phyloP scores from a whole-genome alignment of 495 filamentous ascomycete genomes.

The Penicillium coffeae region DNA sequence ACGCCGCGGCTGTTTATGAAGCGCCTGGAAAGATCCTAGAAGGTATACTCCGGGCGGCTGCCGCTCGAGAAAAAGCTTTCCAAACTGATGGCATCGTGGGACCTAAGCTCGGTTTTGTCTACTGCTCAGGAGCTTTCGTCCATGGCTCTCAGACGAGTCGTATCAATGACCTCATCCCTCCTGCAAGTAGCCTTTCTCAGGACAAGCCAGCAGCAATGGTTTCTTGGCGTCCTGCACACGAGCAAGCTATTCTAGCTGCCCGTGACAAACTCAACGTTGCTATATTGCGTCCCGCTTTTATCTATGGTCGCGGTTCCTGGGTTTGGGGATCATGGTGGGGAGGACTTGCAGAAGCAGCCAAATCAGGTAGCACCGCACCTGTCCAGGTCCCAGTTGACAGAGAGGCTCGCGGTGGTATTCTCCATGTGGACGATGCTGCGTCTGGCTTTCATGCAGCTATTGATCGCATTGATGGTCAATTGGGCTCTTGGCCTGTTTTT shows the following conservation, averaged over 20 bases:
- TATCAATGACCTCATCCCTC: conserved; percentile 28
- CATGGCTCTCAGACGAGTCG: conserved; percentile 27
- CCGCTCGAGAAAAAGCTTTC: conserved; percentile 11
- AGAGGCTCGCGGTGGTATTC: conserved; percentile 14
- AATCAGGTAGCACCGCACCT: conserved; percentile 1
- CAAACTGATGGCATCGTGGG: conserved; percentile 8
- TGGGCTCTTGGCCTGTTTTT: conserved; percentile 40
- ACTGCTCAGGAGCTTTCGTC: conserved; percentile 39
- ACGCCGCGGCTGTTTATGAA: conserved; percentile 20
- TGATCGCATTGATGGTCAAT: conserved; percentile 30
- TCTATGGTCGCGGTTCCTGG: conserved; percentile 32
- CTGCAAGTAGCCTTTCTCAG: conserved; percentile 11
- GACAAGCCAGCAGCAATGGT: conserved; percentile 18
- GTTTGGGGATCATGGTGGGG: conserved; percentile 23
- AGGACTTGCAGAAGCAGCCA: conserved; percentile 20
- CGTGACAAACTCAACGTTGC: conserved; percentile 34
- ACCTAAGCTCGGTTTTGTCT: conserved; percentile 42
- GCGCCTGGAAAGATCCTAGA: conserved; percentile 16
- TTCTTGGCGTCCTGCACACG: conserved; percentile 30
- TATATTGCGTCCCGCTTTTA: conserved; percentile 30
- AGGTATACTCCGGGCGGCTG: conserved; percentile 17
- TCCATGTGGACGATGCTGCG: conserved; percentile 42
- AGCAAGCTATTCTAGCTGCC: conserved; percentile 29
- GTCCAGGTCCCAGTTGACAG: conserved; percentile 22
- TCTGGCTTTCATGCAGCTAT: conserved; percentile 28